These are phyloP conservation scores for Xanthoceras sorbifolium DNA, from an alignment of 345 rosid species.

Conservation along the genomic window DNA sequence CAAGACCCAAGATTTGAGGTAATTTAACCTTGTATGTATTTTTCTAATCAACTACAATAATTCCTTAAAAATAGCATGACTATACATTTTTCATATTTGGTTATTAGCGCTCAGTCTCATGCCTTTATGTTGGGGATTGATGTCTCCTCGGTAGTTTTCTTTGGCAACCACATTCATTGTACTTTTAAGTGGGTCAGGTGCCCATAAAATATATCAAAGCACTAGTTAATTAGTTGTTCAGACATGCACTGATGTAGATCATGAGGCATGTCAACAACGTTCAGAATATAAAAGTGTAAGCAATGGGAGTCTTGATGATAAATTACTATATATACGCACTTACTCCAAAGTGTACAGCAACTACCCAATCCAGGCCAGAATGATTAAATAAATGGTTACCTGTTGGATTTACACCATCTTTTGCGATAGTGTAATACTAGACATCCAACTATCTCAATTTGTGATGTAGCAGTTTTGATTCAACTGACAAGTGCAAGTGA, in stretches of 20 bases:
- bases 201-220: background rate
- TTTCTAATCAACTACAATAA: background rate
- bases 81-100: background rate
- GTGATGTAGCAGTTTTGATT: background rate
- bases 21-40: slow-evolving; percentile 5
- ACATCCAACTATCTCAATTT: background rate
- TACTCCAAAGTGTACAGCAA: background rate
- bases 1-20: slow-evolving; percentile 85
- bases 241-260: background rate
- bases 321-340: background rate
- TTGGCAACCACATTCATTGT: background rate
- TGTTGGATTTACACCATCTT: background rate
- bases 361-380: background rate
- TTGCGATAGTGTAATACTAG: background rate
- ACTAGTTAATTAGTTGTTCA: background rate
- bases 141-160: background rate
- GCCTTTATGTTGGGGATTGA: background rate
- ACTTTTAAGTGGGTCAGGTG: background rate
- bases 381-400: background rate
- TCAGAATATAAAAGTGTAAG: background rate
- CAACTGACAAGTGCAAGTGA: background rate
- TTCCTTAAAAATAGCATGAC: background rate
- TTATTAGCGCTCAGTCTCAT: background rate
- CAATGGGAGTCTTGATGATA: background rate
- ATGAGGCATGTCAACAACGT: background rate